A percentile compares a stretch with the other conserved stretches of the same genome.
These are phyloP conservation scores for Pseudotsuga menziesii DNA, from an alignment of 75 land plant genomes.

Conservation along the genomic window DNA sequence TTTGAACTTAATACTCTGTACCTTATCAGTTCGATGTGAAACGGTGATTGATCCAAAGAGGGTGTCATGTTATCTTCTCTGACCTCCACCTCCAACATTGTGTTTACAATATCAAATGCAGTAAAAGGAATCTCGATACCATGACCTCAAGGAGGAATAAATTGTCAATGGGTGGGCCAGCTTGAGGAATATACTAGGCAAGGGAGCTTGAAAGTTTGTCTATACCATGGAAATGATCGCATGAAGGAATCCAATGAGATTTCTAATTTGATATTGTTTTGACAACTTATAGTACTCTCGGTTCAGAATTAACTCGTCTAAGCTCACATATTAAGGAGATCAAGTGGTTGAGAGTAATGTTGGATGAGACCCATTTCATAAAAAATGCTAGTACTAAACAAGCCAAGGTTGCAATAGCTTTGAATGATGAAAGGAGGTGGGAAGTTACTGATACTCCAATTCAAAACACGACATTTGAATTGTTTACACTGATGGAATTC, in stretches of 20 bases:
- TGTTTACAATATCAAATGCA: too few species aligned
- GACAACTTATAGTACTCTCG: slow-evolving; percentile 80
- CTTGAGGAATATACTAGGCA: slow-evolving; percentile 66
- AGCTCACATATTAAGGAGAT: slow-evolving; percentile 57
- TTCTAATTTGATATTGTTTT: slow-evolving; percentile 69
- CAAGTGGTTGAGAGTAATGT: slow-evolving; percentile 71
- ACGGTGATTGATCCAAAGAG: too few species aligned
- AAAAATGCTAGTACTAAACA: slow-evolving; percentile 67
- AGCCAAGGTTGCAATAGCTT: slow-evolving; percentile 51
- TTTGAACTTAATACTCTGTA: too few species aligned
- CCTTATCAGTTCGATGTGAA: too few species aligned
- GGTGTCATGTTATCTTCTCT: too few species aligned
- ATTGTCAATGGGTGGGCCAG: slow-evolving; percentile 89
- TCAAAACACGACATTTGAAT: too few species aligned
- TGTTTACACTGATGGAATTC: too few species aligned
- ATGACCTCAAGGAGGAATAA: too few species aligned
- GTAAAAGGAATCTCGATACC: too few species aligned
- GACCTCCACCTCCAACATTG: too few species aligned
- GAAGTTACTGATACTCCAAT: slow-evolving; percentile 92
- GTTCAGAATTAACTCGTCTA: slow-evolving; percentile 34
- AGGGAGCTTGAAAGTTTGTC: slow-evolving; percentile 59
- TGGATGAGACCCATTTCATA: slow-evolving; percentile 88
- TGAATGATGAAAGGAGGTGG: slow-evolving; percentile 78
- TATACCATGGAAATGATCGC: slow-evolving; percentile 72
- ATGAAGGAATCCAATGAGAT: slow-evolving; percentile 45